Conservation (phyloP, 352 stramenopile genomes). For the Pythium phragmiticola region DNA sequence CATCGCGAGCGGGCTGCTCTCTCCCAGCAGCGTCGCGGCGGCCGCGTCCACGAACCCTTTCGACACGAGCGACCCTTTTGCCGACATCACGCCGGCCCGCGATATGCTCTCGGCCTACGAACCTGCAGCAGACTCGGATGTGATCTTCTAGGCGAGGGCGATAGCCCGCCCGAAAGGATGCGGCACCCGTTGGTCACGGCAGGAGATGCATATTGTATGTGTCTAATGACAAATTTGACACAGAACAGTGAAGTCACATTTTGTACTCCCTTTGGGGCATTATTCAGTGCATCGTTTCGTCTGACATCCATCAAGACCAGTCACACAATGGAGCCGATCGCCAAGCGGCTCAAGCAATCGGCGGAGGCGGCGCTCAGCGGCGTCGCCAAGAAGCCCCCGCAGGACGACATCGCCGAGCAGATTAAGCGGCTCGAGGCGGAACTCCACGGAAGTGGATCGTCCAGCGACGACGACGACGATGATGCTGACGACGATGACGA, state of each 20-base stretch:
- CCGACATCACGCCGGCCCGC: slow-evolving; percentile 61
- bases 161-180: not conserved
- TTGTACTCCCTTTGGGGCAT: not conserved
- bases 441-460: slow-evolving; percentile 34
- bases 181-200: not conserved
- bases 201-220: not conserved
- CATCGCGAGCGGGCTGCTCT: not conserved
- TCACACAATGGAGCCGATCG: slow-evolving; percentile 67
- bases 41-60: slow-evolving; percentile 24
- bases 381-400: slow-evolving; percentile 24
- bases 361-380: slow-evolving; percentile 53
- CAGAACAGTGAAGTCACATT: not conserved
- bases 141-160: slow-evolving; percentile 64
- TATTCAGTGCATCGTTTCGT: not conserved
- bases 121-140: slow-evolving; percentile 64
- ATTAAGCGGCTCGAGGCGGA: slow-evolving; percentile 76
- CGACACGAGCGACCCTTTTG: slow-evolving; percentile 63
- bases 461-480: slow-evolving; percentile 26
- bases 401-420: slow-evolving; percentile 61
- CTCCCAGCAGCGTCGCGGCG: slow-evolving; percentile 5
- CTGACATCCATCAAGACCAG: slow-evolving; percentile 17
- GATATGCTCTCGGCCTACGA: slow-evolving; percentile 86
- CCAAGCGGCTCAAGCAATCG: slow-evolving; percentile 79
- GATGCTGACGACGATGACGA: slow-evolving; percentile 25
- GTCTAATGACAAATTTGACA: slow-evolving; percentile 26